Base-by-base conservation (phyloP, 371 early-diverging fungal species). In the Chytridiales sp. region DNA sequence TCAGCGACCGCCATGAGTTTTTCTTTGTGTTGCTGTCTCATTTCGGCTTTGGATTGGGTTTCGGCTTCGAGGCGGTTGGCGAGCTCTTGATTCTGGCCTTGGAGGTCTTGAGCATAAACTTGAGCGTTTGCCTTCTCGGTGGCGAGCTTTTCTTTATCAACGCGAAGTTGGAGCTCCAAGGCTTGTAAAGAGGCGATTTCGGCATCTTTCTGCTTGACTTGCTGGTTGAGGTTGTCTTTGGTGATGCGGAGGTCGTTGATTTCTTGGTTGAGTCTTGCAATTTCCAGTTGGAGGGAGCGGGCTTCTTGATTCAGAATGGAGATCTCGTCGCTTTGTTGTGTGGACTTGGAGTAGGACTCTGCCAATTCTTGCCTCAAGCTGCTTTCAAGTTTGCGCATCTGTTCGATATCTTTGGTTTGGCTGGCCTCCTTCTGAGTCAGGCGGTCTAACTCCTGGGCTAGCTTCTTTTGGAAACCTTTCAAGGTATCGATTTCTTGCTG, bases 21-120 rank as follows among this genome's bases (percentile, higher is more conserved):
- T 17, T 70, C 72, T 40, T 73, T 69, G 55, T 64, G 69, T n/a
- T 61, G 53, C 21, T 57, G 50, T 56, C 67, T 71, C n/a, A 74
- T 34, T 5, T 76, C 75, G 22, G 47, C 13, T 13, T 73, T 63
- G 6, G 65, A 46, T 9, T 62, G 53, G 1, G 52, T 53, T 47
- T 73, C 73, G 8, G 27, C 3, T 15, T 73, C 72, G 5, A 79
- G 56, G 32, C 69, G 42, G 9, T 32, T 42, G 11, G 39, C 47
- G 0, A 72, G 31, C 1, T 72, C 71, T 24, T 64, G 44, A 6
- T 72, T 19, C 52, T 68, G 64, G 11, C 38, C 41, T 31, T 62
- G 54, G 13, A 69, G 40, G 1, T 57, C 30, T 2, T 47, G 50
- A 19, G 61, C 30, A 8, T 73, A 68, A 19, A 36, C 43, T 34